Percentiles rank a stretch among this genome's conserved stretches.
These are phyloP conservation scores for Gautieria morchelliformis DNA, from an alignment of 768 basidiomycete genomes.

Conservation along the genomic window DNA sequence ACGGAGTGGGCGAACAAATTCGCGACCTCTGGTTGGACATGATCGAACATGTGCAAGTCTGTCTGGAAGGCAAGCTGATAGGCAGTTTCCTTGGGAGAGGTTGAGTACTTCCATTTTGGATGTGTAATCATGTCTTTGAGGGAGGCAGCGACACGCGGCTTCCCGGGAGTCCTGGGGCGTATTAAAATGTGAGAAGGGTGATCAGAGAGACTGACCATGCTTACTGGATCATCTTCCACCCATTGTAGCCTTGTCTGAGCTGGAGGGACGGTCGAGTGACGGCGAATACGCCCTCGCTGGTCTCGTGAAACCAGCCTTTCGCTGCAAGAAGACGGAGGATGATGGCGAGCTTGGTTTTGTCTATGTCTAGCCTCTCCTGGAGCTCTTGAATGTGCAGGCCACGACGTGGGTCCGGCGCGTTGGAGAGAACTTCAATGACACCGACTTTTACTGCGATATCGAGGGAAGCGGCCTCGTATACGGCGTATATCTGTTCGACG, in stretches of 20 bases:
- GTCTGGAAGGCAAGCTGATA: conserved; percentile 31
- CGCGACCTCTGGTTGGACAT: conserved; percentile 9
- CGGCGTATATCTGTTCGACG: conserved; percentile 12
- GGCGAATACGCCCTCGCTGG: conserved; percentile 12
- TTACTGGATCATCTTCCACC: conserved; percentile 12
- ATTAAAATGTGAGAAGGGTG: too few relatives aligned
- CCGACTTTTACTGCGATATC: conserved; percentile 14
- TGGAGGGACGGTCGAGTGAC: conserved; percentile 14
- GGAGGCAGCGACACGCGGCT: conserved; percentile 8
- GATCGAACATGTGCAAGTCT: conserved; percentile 25
- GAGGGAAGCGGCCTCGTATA: conserved; percentile 13
- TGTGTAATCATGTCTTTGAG: conserved; percentile 11
- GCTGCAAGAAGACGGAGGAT: conserved; percentile 13
- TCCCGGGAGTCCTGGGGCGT: conserved; percentile 10
- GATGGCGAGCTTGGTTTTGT: conserved; percentile 10
- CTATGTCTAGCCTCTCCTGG: conserved; percentile 10
- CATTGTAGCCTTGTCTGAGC: conserved; percentile 11
- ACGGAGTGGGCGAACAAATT: too few relatives aligned
- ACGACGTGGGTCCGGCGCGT: neutral
- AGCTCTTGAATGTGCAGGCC: conserved; percentile 12
- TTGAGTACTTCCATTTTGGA: conserved; percentile 13
- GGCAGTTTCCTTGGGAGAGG: conserved; percentile 27
- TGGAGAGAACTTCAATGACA: conserved; percentile 12
- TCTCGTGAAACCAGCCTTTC: conserved; percentile 15
- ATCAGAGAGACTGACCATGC: neutral